phyloP scores from a whole-genome alignment of 106 monocot species.

The Apostasia ramifera region DNA sequence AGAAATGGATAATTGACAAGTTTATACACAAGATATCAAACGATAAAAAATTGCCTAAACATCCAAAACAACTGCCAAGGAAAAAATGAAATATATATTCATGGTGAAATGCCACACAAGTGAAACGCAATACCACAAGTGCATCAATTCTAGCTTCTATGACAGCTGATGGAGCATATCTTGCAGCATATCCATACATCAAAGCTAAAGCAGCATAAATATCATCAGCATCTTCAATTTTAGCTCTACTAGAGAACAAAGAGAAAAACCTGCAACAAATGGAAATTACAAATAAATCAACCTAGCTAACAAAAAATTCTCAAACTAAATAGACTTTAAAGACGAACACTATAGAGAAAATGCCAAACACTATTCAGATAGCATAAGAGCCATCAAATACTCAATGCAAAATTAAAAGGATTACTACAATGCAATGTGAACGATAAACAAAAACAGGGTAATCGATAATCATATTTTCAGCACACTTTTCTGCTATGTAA shows the following conservation, averaged over 20 bases:
- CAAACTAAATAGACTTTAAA: no score
- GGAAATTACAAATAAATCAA: slow-evolving; percentile 3
- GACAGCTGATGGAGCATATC: slow-evolving; percentile 94
- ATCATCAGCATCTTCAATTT: slow-evolving; percentile 77
- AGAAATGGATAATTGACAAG: no score
- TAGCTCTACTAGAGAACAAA: slow-evolving; percentile 56
- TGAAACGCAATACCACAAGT: slow-evolving; percentile 73
- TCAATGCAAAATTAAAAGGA: not conserved
- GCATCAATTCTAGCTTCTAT: slow-evolving; percentile 99
- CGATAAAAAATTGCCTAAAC: no score
- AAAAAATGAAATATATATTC: not conserved
- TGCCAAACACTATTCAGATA: not conserved
- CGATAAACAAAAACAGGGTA: no score
- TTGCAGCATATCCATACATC: slow-evolving; percentile 99
- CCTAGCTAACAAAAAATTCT: not conserved
- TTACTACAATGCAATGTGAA: no score
- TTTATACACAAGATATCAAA: no score
- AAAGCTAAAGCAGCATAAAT: slow-evolving; percentile 93
- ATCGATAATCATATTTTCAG: no score
- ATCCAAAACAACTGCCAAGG: not conserved
- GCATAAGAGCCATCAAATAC: not conserved
- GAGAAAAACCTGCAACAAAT: slow-evolving; percentile 64
- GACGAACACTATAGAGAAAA: no score
- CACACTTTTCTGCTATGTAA: no score
- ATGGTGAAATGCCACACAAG: not conserved